Percentiles rank a stretch among this genome's conserved stretches.
Evolutionary conservation across 2,329 filamentous ascomycete species (phyloP).

Genomic region (Pseudomassariella vexata): DNA sequence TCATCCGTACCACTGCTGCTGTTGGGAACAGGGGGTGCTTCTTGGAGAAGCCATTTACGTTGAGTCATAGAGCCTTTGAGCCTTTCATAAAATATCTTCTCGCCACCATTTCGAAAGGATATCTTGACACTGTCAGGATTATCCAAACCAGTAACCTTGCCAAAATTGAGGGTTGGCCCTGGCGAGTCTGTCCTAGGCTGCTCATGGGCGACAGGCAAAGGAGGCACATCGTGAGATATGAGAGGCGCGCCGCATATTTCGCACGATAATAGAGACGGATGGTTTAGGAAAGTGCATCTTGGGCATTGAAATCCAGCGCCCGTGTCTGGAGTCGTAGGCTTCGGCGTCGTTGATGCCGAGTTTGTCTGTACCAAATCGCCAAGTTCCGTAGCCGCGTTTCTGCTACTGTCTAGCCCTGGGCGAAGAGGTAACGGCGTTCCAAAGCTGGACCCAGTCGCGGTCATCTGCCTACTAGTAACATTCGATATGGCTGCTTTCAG

Average conservation of each 20-base stretch:
- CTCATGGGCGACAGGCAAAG: constrained; percentile 32
- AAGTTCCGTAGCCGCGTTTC: too few relatives aligned
- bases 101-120: constrained; percentile 84
- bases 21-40: constrained; percentile 80
- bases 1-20: constrained; percentile 36
- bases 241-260: constrained; percentile 87
- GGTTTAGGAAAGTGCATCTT: constrained; percentile 89
- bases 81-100: constrained; percentile 83
- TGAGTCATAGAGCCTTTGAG: constrained; percentile 85
- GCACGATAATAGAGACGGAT: constrained; percentile 77
- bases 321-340: constrained; percentile 5
- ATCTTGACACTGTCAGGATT: constrained; percentile 76
- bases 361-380: too few relatives aligned
- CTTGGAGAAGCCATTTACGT: constrained; percentile 89
- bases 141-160: constrained; percentile 38
- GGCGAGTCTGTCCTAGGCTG: constrained; percentile 65
- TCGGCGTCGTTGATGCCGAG: constrained; percentile 10
- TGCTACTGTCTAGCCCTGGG: too few relatives aligned
- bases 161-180: constrained; percentile 56
- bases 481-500: constrained; percentile 82
- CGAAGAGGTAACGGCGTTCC: constrained; percentile 7
- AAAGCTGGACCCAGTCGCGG: constrained; percentile 7
- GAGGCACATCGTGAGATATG: constrained; percentile 43
- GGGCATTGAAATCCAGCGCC: constrained; percentile 58
- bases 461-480: constrained; percentile 45